These are phyloP conservation scores for Diaporthe aspalathi DNA, from an alignment of 2,329 filamentous ascomycete genomes.

Conservation along the genomic window DNA sequence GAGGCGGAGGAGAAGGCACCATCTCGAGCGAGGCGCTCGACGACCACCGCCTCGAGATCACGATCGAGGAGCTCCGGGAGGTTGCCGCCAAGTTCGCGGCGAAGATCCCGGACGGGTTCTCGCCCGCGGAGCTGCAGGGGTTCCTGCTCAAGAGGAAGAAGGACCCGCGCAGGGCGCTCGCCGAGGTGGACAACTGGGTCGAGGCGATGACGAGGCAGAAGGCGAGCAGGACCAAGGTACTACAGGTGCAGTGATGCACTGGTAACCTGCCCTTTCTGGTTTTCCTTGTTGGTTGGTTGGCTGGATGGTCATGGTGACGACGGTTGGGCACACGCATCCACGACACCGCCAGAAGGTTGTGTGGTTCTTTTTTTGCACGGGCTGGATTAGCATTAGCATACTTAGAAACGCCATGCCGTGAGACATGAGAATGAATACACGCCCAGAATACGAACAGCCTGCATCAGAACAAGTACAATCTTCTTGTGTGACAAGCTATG, in stretches of 20 bases:
- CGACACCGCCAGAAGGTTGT: not conserved
- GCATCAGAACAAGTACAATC: not conserved
- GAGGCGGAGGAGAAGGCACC: not conserved
- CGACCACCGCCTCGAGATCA: conserved; percentile 44
- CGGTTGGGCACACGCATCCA: not conserved
- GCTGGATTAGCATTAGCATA: not conserved
- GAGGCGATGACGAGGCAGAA: conserved; percentile 63
- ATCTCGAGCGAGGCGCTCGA: conserved; percentile 34
- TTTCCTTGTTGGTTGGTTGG: not conserved
- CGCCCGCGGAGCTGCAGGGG: conserved; percentile 73
- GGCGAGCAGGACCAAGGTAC: conserved; percentile 59
- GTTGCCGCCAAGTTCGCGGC: conserved; percentile 63
- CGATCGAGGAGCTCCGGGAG: conserved; percentile 53
- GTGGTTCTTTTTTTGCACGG: not conserved
- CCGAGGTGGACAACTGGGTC: conserved; percentile 66
- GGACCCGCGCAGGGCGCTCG: conserved; percentile 64
- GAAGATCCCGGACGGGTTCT: conserved; percentile 65
- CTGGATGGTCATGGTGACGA: not conserved
- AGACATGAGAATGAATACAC: conserved; percentile 5
- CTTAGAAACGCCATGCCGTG: conserved; percentile 10
- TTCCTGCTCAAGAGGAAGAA: conserved; percentile 73
- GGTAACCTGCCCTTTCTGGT: no score
- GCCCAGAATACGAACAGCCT: not conserved
- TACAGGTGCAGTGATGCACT: conserved; percentile 57
- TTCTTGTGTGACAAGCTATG: not conserved